Evolutionary conservation across 2,329 filamentous ascomycete genomes (phyloP), one percentile per base, ranked within the genome.

Genomic region (Talaromyces sp.): DNA sequence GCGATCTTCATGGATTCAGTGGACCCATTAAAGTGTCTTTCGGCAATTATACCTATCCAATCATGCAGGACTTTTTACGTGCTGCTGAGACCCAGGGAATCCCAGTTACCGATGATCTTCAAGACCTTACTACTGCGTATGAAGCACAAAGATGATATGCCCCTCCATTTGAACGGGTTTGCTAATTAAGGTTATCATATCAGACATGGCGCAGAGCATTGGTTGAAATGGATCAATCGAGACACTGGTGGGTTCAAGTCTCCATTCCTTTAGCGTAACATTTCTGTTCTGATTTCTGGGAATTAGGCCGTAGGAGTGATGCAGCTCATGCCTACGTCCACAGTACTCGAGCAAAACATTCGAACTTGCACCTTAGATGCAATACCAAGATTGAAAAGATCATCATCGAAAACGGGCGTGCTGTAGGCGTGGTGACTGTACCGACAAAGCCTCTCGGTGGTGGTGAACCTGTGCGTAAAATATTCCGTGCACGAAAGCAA

Each of bases 1-100:
- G 74, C 66, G 82, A 72, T 52, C 62, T 89, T 19, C 89, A 93
- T 64, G 89, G 89, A 1, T 90, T 86, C 51, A 87, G 90, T 30
- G 89, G 89, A 0, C 89, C 89, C 0, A 91, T 91, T 76, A 91
- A 91, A 74, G 88, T 91, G 35, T 91, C 87, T 0, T 91, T 91
- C 58, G 87, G 87, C 49, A 90, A 90, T 72, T 88, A 90, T 72
- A 89, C 86, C 4, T 92, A 92, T 62, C 89, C 89, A 1, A 86
- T 92, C 72, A 90, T 88, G 80, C 86, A 91, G 47, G 89, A 93
- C 71, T 91, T 91, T 78, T 77, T 91, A 33, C 80, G 87, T 17
- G 87, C 87, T 14, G 78, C 83, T 3, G 87, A 91, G 64, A 86
- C 86, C 0, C 88, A 90, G 67, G 88, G 85, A 17, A 90, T 91